phyloP scores from a whole-genome alignment of 1,139 yeast genomes.

The Magnusiomyces fungicola region DNA sequence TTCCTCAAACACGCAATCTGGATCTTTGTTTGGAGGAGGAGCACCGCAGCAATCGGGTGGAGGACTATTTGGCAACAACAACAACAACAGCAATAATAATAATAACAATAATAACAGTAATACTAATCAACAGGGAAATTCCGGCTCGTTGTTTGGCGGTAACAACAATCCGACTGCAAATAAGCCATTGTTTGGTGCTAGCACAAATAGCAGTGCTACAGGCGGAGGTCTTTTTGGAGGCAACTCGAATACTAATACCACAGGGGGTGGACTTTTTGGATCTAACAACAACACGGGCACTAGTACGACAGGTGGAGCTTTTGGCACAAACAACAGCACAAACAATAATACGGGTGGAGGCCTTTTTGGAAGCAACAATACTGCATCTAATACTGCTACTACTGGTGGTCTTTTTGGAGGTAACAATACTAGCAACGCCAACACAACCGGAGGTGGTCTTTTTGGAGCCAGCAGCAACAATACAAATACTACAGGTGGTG shows the following conservation, averaged over 20 bases:
- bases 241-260: slow-evolving; percentile 1
- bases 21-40: background rate
- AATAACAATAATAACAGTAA: no score
- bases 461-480: slow-evolving; percentile 5
- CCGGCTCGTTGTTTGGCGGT: no score
- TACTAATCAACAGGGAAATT: no score
- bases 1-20: background rate
- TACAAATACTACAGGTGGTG: slow-evolving; percentile 24
- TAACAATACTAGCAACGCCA: slow-evolving; percentile 14
- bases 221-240: background rate
- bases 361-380: slow-evolving; percentile 1
- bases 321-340: slow-evolving; percentile 4
- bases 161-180: background rate
- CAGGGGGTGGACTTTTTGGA: background rate
- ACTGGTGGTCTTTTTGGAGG: slow-evolving; percentile 6
- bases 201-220: background rate
- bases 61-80: background rate
- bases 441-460: slow-evolving; percentile 1
- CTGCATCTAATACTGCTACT: slow-evolving; percentile 9
- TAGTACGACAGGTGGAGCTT: background rate
- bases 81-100: background rate
- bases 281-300: background rate
- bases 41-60: background rate
- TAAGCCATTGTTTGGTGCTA: slow-evolving; percentile 3
- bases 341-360: background rate